Base-by-base conservation (phyloP, 2,329 filamentous ascomycete species). In the Colletotrichum lini region DNA sequence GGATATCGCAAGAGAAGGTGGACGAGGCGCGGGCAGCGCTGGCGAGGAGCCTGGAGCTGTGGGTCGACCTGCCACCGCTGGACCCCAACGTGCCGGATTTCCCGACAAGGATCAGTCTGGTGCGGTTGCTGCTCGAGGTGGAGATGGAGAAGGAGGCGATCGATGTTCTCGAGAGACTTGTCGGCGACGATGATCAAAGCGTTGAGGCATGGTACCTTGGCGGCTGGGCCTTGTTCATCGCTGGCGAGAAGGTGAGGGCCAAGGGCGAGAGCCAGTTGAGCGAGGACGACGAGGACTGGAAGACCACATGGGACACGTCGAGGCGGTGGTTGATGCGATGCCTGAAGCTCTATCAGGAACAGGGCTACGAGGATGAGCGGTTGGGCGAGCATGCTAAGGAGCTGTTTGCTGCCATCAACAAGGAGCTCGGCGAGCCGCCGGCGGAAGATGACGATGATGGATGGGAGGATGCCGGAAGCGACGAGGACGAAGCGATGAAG, bases 181-280 rank as follows among this genome's bases (percentile, higher is more conserved):
- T 97, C 49, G 86, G 89, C 45, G 96, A 99, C 79, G 96, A 99
- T 75, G 97, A 99, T 79, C 89, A 93, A 78, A 98, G 96, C 80
- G 93, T 99, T 23, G 96, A 99, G 82, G 93, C 94, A 21, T 98
- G 95, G 95, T 99, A 99, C 83, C 87, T 99, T 6, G 96, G 96
- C 53, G 97, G 96, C 4, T 98, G 96, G 94, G 95, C 94, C 76
- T 87, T 97, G 75, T 94, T 94, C 79, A 88, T 98, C 70, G 85
- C 93, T 73, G 93, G 93, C 13, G 89, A 93, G 80, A 93, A 92
- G 85, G 84, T 90, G 77, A 89, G 86, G 76, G 81, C 81, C 73
- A 73, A 67, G 35, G 62, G 49, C 23, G 64, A 66, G 13, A 74
- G 73, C 30, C 72, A 73, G 71, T 80, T 73, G 73, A 21, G 38